phyloP scores from a whole-genome alignment of 352 stramenopile genomes.

The Globisporangium recalcitrans region DNA sequence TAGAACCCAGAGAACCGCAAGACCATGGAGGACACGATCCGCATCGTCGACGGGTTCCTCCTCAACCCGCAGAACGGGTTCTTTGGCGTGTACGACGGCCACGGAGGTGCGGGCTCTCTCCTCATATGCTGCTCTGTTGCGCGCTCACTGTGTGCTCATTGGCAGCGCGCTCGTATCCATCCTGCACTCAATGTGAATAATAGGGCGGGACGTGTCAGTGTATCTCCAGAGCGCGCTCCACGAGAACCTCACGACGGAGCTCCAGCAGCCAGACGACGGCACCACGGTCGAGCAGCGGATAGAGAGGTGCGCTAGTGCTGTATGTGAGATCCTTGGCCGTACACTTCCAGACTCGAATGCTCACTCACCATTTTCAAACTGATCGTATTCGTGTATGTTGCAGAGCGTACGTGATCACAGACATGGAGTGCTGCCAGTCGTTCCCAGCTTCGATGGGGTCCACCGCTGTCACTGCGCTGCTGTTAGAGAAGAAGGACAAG shows the following conservation, averaged over 20 bases:
- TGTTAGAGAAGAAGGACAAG: conserved; percentile 40
- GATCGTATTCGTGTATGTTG: neutral
- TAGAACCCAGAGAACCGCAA: conserved; percentile 72
- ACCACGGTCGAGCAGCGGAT: conserved; percentile 48
- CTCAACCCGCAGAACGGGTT: conserved; percentile 52
- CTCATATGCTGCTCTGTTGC: neutral
- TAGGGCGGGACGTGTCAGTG: conserved; percentile 61
- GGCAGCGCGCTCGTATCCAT: neutral
- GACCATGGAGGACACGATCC: conserved; percentile 80
- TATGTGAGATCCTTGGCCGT: neutral
- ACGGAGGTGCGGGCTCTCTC: conserved; percentile 41
- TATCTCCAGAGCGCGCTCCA: conserved; percentile 66
- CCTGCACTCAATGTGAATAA: neutral
- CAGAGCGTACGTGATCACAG: conserved; percentile 72
- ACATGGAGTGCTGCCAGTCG: conserved; percentile 63
- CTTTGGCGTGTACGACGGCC: conserved; percentile 75
- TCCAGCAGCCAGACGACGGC: conserved; percentile 32
- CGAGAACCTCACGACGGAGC: conserved; percentile 50
- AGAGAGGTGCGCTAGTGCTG: conserved; percentile 32
- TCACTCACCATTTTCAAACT: neutral
- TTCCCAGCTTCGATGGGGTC: conserved; percentile 46
- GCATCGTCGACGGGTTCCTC: conserved; percentile 69
- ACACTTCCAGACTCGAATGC: neutral
- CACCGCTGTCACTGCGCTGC: conserved; percentile 50
- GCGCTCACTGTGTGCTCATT: neutral